These are phyloP conservation scores for Epicoccum nigrum DNA, from an alignment of 2,329 filamentous ascomycete genomes.

Conservation along the genomic window DNA sequence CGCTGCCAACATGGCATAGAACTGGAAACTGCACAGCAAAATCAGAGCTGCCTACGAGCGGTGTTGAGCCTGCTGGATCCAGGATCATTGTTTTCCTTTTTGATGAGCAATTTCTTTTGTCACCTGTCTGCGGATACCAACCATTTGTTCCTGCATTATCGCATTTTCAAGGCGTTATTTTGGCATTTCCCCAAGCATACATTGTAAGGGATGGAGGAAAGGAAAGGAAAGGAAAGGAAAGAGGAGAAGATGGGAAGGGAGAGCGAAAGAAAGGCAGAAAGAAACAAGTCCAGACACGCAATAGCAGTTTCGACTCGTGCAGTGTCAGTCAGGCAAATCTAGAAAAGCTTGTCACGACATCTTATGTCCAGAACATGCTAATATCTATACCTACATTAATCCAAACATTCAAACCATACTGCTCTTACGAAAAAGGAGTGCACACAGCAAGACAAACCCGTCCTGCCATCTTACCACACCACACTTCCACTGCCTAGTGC, in stretches of 20 bases:
- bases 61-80: slow-evolving; percentile 4
- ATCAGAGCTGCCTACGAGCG: background rate
- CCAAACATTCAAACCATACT: no score
- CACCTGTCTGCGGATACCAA: slow-evolving; percentile 16
- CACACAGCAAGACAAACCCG: no score
- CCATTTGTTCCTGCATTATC: background rate
- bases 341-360: no score
- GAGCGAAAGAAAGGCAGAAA: background rate
- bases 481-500: no score
- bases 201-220: slow-evolving; percentile 1
- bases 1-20: slow-evolving; percentile 32
- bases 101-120: slow-evolving; percentile 17
- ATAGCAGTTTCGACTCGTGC: no score
- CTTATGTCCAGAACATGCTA: no score
- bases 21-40: no score
- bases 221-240: background rate
- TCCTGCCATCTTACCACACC: no score
- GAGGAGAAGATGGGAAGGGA: background rate
- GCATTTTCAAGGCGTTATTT: slow-evolving; percentile 16
- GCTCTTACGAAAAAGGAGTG: no score
- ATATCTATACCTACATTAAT: no score
- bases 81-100: slow-evolving; percentile 10
- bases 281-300: no score
- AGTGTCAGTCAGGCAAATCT: no score
- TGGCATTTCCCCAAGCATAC: slow-evolving; percentile 1